Conservation (phyloP, 108 stramenopile species). For the Bacterosira constricta region DNA sequence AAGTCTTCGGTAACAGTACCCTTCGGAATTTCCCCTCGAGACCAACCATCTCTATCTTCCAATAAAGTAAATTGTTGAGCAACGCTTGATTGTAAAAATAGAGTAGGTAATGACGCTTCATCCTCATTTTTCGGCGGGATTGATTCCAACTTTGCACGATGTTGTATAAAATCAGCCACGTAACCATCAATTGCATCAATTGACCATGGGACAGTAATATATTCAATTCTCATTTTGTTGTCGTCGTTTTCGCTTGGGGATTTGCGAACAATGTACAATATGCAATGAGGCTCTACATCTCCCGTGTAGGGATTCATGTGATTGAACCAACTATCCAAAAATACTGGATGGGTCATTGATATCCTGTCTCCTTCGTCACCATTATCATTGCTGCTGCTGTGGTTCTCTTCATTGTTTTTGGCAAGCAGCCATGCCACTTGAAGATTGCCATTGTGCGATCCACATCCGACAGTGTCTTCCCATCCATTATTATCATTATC, state of each 20-base stretch:
- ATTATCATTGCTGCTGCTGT: neutral
- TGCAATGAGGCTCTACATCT: conserved; percentile 37
- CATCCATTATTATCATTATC: neutral
- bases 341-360: conserved; percentile 27
- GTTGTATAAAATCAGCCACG: conserved; percentile 22
- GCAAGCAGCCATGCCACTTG: conserved; percentile 55
- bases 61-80: conserved; percentile 22
- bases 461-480: neutral
- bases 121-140: no score
- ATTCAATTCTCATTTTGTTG: conserved; percentile 13
- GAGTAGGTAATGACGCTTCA: neutral
- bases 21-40: conserved; percentile 7
- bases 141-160: conserved; percentile 12
- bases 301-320: neutral
- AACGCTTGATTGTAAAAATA: conserved; percentile 15
- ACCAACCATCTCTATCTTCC: conserved; percentile 41
- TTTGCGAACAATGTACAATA: conserved; percentile 24
- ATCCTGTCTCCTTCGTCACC: neutral
- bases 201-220: conserved; percentile 31
- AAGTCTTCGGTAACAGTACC: conserved; percentile 40
- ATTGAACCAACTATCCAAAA: conserved; percentile 47
- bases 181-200: conserved; percentile 16
- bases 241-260: neutral
- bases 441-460: conserved; percentile 49
- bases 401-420: neutral